Percentiles rank a stretch among this genome's conserved stretches.
Evolutionary conservation across 2,329 filamentous ascomycete genomes (phyloP).

Genomic region (Colletotrichum neosansevieriae): DNA sequence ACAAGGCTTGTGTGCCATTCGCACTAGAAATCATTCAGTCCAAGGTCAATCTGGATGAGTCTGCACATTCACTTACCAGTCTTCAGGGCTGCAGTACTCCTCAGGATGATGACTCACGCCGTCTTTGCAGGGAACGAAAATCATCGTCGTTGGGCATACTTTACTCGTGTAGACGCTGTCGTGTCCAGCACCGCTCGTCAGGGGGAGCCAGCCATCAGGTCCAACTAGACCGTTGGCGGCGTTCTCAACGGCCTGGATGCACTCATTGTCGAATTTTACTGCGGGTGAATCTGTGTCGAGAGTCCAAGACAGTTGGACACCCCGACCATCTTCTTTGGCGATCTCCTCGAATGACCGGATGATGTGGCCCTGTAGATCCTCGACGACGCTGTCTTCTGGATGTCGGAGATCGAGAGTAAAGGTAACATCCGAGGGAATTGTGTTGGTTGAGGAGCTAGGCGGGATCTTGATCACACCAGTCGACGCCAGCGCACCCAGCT

Average conservation of each 20-base stretch:
- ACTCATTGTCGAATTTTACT: slow-evolving; percentile 74
- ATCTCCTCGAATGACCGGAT: slow-evolving; percentile 44
- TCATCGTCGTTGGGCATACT: slow-evolving; percentile 73
- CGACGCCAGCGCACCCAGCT: slow-evolving; percentile 71
- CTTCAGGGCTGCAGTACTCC: slow-evolving; percentile 70
- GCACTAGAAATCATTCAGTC: slow-evolving; percentile 32
- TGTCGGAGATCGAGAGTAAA: slow-evolving; percentile 43
- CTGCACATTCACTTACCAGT: slow-evolving; percentile 54
- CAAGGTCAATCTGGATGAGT: slow-evolving; percentile 41
- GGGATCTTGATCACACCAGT: slow-evolving; percentile 71
- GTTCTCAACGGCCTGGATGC: slow-evolving; percentile 73
- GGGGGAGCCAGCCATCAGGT: slow-evolving; percentile 50
- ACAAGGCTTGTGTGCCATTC: slow-evolving; percentile 41
- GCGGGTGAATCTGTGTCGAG: slow-evolving; percentile 73
- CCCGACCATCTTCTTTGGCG: slow-evolving; percentile 45
- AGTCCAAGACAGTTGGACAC: slow-evolving; percentile 65
- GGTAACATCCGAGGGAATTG: slow-evolving; percentile 33
- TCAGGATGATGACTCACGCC: slow-evolving; percentile 74
- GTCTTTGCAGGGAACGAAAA: slow-evolving; percentile 73
- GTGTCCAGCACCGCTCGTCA: slow-evolving; percentile 58
- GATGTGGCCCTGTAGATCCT: slow-evolving; percentile 43
- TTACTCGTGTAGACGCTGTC: slow-evolving; percentile 71
- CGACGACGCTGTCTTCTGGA: slow-evolving; percentile 36
- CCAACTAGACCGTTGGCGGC: slow-evolving; percentile 69
- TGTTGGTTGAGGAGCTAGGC: slow-evolving; percentile 41